Base-by-base conservation (phyloP, 345 rosid genomes). In the Ceriops decandra region DNA sequence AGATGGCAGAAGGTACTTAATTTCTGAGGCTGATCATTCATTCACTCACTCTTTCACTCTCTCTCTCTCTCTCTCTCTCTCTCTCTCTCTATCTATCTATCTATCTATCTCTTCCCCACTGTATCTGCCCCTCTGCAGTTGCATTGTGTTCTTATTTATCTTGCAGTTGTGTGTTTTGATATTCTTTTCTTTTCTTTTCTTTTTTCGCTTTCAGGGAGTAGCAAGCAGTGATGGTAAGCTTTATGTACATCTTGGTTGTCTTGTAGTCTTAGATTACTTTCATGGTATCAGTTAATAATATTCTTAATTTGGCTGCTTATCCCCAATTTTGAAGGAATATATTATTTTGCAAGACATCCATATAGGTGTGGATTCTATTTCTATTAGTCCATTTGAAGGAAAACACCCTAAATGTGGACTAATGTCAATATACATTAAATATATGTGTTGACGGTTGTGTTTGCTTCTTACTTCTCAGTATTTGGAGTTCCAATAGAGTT, bases 141-240 rank as follows among this genome's bases (percentile, higher is more conserved):
- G 17, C 17, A 1, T 60, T 51, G 57, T 52, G 26, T 10, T n/a
- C 31, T 57, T 7, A 19, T 32, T 71, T 72, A 46, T 64, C 69
- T 63, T 58, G 52, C 63, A 26, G 67, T 68, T 58, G 22, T 57
- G 26, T 63, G 51, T 52, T 83, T 68, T 66, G 74, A 33, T 76
- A 70, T 54, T 80, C 71, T 72, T 22, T 59, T 68, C 30, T 52
- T 22, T 59, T 68, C 30, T 52, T 13, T 57, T 24, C 26, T 24
- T 47, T 17, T 77, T 64, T 83, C 76, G 4, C 19, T 42, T 42
- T 3, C 95, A 93, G 98, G 98, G 98, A 76, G 96, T 93, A 67
- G 98, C 98, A 32, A 89, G 97, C 80, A 85, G 91, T 58, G 98
- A 93, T 81, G 92, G 98, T 91, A 82, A 83, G 85, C 69, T 68